Evolutionary conservation across 305 asterid genomes (phyloP), one percentile per base, ranked within the genome.

Genomic region (Rubia tinctorum): DNA sequence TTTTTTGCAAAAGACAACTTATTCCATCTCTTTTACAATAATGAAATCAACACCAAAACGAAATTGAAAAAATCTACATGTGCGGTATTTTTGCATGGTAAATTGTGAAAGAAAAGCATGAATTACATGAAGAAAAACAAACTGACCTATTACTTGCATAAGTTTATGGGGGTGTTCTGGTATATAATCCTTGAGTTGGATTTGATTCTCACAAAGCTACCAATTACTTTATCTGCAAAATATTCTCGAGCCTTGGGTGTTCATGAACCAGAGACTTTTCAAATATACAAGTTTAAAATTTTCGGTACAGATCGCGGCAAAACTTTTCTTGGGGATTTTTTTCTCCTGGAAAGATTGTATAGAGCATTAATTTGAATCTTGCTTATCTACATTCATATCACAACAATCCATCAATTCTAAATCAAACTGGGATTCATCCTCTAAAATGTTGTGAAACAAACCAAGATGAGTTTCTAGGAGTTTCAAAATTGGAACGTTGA

Each of bases 151-250:
- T 68, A 94, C 93, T 80, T 69, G 89, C 80, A 89, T 92, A 78
- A 94, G 96, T 80, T 91, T 96, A 86, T 88, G 84, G 53, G 84
- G 83, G 79, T 87, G 82, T 84, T 89, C 90, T 76, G 87, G 97
- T 76, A 65, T 78, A 76, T 81, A 90, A 80, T 94, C 97, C 71
- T 75, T 17, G 91, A 96, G 75, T 93, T 96, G 69, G 89, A 82
- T 72, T 86, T 93, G 81, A 91, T 81, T 86, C 97, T 85, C 87
- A 78, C 88, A 79, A 89, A 90, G 84, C 97, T 86, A 64, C 97
- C 99, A 80, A 87, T 76, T 68, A 91, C 42, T 82, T 88, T 94
- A 71, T 39, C 76, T 75, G 86, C 91, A 25, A 81, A 86, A 78
- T 82, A 84, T 73, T 85, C 93, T 64, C 85, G 90, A 65, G 68